Percentiles rank a stretch among this genome's conserved stretches.
Conservation (phyloP, 257 asterid genomes). For the Fraxinus excelsior region DNA sequence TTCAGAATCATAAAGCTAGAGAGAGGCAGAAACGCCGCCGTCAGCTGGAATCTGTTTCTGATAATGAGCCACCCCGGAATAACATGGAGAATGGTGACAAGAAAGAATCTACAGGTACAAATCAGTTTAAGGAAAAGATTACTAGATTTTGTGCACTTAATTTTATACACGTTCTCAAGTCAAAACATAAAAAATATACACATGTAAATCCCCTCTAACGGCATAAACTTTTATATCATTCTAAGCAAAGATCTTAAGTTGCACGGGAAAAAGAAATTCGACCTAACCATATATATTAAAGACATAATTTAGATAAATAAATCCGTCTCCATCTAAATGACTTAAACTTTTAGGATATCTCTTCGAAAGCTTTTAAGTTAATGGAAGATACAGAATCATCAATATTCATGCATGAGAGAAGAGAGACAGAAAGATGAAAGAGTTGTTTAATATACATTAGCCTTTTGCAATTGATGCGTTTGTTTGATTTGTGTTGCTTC, state of each 20-base stretch:
- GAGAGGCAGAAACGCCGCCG: constrained; percentile 92
- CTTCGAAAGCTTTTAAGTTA: background rate
- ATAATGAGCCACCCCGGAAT: constrained; percentile 30
- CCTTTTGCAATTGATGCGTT: background rate
- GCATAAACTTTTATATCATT: background rate
- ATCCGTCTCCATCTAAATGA: too few species aligned
- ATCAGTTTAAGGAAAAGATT: background rate
- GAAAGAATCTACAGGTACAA: constrained; percentile 41
- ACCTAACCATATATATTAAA: too few species aligned
- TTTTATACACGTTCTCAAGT: background rate
- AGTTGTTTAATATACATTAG: constrained; percentile 4
- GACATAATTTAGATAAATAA: too few species aligned
- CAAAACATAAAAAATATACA: background rate
- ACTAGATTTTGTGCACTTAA: background rate
- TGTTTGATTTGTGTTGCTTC: background rate
- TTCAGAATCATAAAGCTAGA: constrained; percentile 92
- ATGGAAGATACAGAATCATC: constrained; percentile 20
- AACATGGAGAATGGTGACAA: constrained; percentile 29
- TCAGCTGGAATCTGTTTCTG: constrained; percentile 56
- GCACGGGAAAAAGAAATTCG: too few species aligned
- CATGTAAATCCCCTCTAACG: background rate
- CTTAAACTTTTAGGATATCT: background rate
- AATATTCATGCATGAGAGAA: background rate
- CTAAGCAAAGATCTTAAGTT: too few species aligned
- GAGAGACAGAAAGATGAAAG: background rate